Evolutionary conservation across 108 stramenopile species (phyloP), one percentile per base, ranked within the genome.

Genomic region (Skeletonema tropicum): DNA sequence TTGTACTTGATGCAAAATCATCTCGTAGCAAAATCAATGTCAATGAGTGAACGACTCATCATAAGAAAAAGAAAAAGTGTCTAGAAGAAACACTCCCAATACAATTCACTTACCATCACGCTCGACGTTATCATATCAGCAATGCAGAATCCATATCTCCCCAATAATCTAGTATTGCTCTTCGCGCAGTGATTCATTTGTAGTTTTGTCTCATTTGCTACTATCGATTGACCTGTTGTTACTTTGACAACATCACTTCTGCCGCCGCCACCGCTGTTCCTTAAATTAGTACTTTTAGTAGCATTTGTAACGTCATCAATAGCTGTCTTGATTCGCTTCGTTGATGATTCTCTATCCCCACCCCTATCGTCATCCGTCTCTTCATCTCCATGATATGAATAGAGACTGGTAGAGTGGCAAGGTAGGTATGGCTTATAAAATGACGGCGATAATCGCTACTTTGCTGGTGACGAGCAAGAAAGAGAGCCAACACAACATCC

Each of bases 111-210:
- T 33, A 82, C 81, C 94, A 82, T 94, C 94, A 39, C 91, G 91
- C 69, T 94, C 91, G 0, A 86, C 23, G 70, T 94, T 94, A 61
- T n/a, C n/a, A n/a, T n/a, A n/a, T 88, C 68, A 13, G 69, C 57
- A 36, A 94, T 86, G 41, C 77, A 80, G 71, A 94, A 94, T 19
- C 93, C 94, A 76, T 94, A 94, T 39, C 91, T 75, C 9, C 88
- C 77, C 17, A 94, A 60, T 45, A 94, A 70, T 29, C 88, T 77
- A 0, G 73, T 67, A 73, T 94, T 94, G 19, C 86, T 75, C 66
- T 85, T 79, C 41, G 94, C 94, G 26, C 94, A 91, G 63, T 94
- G 92, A 5, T 91, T 92, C 60, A 92, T 79, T 31, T 81, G 75
- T 33, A 94, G 75, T 23, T 58, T 69, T 19, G 77, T 74, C 31